Conservation (phyloP, 345 rosid species). For the Eucalyptus pauciflora region DNA sequence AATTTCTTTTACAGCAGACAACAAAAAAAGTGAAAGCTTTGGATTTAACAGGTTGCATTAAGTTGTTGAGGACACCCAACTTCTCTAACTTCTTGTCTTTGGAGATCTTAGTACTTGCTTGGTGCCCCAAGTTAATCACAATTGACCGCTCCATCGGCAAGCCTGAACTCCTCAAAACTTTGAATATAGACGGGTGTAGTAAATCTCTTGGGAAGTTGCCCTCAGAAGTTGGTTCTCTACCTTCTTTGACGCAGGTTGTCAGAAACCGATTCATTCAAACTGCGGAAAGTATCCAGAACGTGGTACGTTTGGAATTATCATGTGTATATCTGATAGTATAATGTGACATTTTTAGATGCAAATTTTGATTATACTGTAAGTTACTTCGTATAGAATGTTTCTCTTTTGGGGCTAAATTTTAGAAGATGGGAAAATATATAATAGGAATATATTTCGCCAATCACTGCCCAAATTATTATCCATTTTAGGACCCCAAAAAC, state of each 20-base stretch:
- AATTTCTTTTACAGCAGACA: neutral
- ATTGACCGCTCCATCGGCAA: neutral
- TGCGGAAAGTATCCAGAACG: too few species aligned
- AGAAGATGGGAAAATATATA: neutral
- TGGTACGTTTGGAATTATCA: too few species aligned
- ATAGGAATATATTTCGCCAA: too few species aligned
- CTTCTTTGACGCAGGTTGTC: too few species aligned
- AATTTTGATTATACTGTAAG: too few species aligned
- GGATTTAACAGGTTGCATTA: neutral
- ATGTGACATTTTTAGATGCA: too few species aligned
- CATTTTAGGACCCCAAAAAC: too few species aligned
- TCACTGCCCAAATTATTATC: too few species aligned
- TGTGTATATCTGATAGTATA: too few species aligned
- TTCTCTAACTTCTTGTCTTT: neutral
- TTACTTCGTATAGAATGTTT: too few species aligned
- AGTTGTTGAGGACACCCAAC: neutral
- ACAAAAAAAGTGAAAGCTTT: neutral
- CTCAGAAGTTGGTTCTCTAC: too few species aligned
- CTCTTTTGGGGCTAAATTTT: neutral
- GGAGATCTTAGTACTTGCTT: neutral
- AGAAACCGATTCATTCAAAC: too few species aligned
- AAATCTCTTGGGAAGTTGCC: neutral
- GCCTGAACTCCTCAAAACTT: neutral
- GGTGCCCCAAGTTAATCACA: neutral
- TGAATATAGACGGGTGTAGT: neutral